A percentile compares a stretch with the other conserved stretches of the same genome.
Evolutionary conservation across 2,329 filamentous ascomycete species (phyloP).

Genomic region (Talaromyces sp.): DNA sequence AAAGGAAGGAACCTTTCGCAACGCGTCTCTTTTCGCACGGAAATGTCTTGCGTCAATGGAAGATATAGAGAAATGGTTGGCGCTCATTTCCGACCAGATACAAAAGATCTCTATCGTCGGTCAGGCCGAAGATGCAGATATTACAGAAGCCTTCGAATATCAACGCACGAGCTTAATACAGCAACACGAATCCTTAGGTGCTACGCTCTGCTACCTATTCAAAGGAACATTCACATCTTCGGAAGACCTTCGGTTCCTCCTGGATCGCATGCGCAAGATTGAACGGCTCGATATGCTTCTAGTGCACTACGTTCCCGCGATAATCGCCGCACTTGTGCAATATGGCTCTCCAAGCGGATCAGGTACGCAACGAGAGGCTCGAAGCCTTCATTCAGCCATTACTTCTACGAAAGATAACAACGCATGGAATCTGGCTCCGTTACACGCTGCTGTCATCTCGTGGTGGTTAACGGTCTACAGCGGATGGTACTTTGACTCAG

Average conservation of each 20-base stretch:
- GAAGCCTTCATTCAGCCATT: slow-evolving; percentile 67
- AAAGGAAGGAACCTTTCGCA: slow-evolving; percentile 47
- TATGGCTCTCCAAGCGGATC: slow-evolving; percentile 76
- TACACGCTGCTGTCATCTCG: slow-evolving; percentile 74
- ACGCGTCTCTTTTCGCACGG: slow-evolving; percentile 64
- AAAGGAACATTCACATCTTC: slow-evolving; percentile 69
- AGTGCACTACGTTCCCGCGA: slow-evolving; percentile 79
- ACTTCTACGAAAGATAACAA: slow-evolving; percentile 65
- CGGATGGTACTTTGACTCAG: slow-evolving; percentile 78
- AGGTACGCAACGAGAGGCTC: slow-evolving; percentile 65
- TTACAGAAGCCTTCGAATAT: slow-evolving; percentile 75
- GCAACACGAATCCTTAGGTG: slow-evolving; percentile 83
- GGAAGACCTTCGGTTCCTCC: slow-evolving; percentile 71
- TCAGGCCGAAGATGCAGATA: slow-evolving; percentile 61
- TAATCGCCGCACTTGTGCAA: slow-evolving; percentile 72
- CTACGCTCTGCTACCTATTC: slow-evolving; percentile 76
- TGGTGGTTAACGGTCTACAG: slow-evolving; percentile 96
- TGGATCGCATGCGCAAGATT: slow-evolving; percentile 65
- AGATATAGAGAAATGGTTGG: slow-evolving; percentile 73
- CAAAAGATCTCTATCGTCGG: slow-evolving; percentile 74
- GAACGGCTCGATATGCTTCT: slow-evolving; percentile 73
- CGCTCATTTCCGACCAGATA: slow-evolving; percentile 71
- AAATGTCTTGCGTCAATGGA: slow-evolving; percentile 75
- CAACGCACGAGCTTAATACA: slow-evolving; percentile 76
- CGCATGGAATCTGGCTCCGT: slow-evolving; percentile 68